These are phyloP conservation scores for Wakefieldia striispora DNA, from an alignment of 768 basidiomycete species.

Conservation along the genomic window DNA sequence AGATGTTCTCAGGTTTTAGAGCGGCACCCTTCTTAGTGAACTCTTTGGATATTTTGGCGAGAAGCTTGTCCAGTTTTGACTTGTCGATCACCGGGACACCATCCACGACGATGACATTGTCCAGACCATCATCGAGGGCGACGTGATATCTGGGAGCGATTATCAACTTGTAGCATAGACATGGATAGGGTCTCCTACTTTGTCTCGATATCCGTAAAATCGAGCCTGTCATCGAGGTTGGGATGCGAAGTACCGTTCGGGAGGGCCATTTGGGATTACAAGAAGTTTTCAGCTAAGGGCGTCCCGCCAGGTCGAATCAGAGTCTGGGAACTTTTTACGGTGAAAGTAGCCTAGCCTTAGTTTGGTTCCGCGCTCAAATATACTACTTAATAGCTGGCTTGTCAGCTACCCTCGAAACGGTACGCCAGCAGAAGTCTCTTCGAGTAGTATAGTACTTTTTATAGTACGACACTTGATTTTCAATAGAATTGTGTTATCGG, in stretches of 20 bases:
- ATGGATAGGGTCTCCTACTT: constrained; percentile 49
- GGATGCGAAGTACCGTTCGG: constrained; percentile 31
- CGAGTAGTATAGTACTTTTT: no score
- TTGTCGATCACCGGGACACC: constrained; percentile 89
- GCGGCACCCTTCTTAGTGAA: constrained; percentile 79
- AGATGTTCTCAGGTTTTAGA: constrained; percentile 75
- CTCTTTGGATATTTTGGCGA: constrained; percentile 79
- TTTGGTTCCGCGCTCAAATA: no score
- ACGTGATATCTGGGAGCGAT: constrained; percentile 71
- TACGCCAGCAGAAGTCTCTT: no score
- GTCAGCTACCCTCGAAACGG: no score
- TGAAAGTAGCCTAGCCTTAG: no score
- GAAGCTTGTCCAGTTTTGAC: constrained; percentile 76
- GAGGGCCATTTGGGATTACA: constrained; percentile 44
- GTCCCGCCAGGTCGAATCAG: background rate
- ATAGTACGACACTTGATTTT: background rate
- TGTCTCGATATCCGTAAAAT: constrained; percentile 85
- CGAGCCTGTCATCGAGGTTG: constrained; percentile 63
- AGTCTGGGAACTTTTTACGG: background rate
- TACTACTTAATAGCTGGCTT: no score
- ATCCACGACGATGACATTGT: constrained; percentile 90
- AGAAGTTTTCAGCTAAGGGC: constrained; percentile 2
- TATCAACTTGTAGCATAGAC: constrained; percentile 3
- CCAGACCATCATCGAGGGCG: constrained; percentile 80
- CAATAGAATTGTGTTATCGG: background rate